Percentiles rank a stretch among this genome's conserved stretches.
Evolutionary conservation across 164 flowering plant genomes (phyloP).

Genomic region (Magnolia sinica): DNA sequence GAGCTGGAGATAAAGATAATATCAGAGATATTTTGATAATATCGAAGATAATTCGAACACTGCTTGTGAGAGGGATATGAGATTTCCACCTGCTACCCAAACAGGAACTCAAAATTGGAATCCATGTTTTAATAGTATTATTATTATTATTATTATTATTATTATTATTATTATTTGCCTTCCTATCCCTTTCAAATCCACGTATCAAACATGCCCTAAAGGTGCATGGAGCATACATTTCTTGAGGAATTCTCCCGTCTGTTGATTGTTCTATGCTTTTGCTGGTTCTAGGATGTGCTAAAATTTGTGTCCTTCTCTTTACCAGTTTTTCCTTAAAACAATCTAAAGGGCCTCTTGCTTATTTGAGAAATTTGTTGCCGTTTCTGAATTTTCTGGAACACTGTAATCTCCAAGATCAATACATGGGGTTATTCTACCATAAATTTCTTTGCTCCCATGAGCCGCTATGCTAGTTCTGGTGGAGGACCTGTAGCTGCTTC

Average conservation of each 20-base stretch:
- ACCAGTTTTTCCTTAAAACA: not conserved
- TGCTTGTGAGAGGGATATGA: no score
- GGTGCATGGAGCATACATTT: no score
- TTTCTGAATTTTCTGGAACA: slow-evolving; percentile 5
- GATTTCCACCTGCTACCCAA: no score
- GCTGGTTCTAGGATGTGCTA: not conserved
- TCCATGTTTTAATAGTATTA: no score
- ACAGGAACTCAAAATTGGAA: no score
- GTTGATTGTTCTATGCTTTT: not conserved
- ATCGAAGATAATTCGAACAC: no score
- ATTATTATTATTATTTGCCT: no score
- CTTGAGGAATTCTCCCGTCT: not conserved
- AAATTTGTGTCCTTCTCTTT: not conserved
- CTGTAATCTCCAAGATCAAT: slow-evolving; percentile 52
- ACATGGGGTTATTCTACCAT: slow-evolving; percentile 98
- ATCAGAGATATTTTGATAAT: no score
- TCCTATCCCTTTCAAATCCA: no score
- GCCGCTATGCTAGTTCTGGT: slow-evolving; percentile 91
- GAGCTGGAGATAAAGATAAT: no score
- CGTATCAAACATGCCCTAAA: no score
- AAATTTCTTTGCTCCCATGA: slow-evolving; percentile 99
- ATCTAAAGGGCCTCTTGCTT: not conserved
- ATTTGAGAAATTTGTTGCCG: not conserved
- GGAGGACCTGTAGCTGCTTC: slow-evolving; percentile 86
- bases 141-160: no score